Conservation (phyloP, 176 grass and related monocot genomes). For the Guadua angustifolia region DNA sequence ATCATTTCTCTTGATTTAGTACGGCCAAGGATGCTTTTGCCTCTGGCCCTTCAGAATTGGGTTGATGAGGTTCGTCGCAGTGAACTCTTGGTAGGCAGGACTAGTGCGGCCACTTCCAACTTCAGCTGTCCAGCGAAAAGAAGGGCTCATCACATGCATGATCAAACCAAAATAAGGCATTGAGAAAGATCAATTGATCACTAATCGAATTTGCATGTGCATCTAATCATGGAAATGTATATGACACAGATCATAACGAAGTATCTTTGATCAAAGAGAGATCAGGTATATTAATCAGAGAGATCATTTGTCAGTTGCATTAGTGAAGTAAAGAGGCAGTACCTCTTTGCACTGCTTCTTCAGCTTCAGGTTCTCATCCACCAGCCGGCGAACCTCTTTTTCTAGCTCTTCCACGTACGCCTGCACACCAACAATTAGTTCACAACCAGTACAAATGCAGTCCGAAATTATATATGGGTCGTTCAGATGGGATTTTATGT, state of each 20-base stretch:
- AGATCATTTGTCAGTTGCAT: background rate
- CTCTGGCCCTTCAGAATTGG: conserved; percentile 42
- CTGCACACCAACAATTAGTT: conserved; percentile 15
- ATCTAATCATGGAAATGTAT: too few relatives aligned
- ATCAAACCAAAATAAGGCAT: background rate
- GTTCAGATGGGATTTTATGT: too few relatives aligned
- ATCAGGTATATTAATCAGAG: background rate
- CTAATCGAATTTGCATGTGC: too few relatives aligned
- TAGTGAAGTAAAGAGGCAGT: background rate
- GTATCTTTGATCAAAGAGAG: background rate
- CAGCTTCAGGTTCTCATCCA: conserved; percentile 59
- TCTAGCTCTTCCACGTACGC: conserved; percentile 62
- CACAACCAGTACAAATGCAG: background rate
- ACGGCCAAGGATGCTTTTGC: background rate
- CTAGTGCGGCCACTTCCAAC: conserved; percentile 46
- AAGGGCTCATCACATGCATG: background rate
- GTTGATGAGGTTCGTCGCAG: conserved; percentile 54
- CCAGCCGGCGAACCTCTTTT: conserved; percentile 54
- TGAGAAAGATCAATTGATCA: too few relatives aligned
- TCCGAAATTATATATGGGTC: too few relatives aligned
- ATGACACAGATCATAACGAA: background rate
- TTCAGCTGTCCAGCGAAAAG: conserved; percentile 41
- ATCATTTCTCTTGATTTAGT: conserved; percentile 3
- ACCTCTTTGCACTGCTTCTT: conserved; percentile 72
- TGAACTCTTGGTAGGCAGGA: conserved; percentile 48